Conservation (phyloP, 2,329 filamentous ascomycete species). For the Xylaria sp. region DNA sequence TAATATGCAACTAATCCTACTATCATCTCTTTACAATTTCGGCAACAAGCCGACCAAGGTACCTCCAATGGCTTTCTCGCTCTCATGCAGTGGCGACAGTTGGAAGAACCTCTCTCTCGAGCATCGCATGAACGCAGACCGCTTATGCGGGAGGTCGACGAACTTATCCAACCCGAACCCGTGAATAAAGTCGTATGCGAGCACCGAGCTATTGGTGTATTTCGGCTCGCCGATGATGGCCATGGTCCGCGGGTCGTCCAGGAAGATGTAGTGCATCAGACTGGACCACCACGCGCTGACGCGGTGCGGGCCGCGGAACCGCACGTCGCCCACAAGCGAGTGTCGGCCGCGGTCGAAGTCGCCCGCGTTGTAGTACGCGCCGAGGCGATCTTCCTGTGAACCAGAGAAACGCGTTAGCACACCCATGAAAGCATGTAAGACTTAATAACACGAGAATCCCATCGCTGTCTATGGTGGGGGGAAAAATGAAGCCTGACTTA, state of each 20-base stretch:
- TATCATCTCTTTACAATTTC: constrained; percentile 57
- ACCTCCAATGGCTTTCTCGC: constrained; percentile 66
- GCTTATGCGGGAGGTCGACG: constrained; percentile 77
- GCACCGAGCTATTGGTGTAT: constrained; percentile 73
- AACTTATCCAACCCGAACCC: constrained; percentile 79
- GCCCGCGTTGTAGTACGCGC: constrained; percentile 65
- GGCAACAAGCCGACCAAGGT: constrained; percentile 64
- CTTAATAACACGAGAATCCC: background rate
- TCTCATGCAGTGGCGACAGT: constrained; percentile 68
- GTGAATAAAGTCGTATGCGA: constrained; percentile 79
- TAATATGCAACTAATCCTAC: background rate
- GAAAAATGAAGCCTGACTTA: constrained; percentile 44
- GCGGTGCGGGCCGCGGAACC: constrained; percentile 69
- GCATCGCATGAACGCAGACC: constrained; percentile 73
- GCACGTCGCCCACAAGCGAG: constrained; percentile 68
- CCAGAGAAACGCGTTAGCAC: constrained; percentile 7
- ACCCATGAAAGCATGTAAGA: background rate
- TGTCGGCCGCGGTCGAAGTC: constrained; percentile 70
- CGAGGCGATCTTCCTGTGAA: constrained; percentile 64
- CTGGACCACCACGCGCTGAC: constrained; percentile 71
- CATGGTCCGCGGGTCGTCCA: constrained; percentile 69
- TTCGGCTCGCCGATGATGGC: constrained; percentile 76
- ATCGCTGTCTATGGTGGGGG: background rate
- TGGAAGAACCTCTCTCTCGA: constrained; percentile 77
- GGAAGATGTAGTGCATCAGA: constrained; percentile 71